Evolutionary conservation across 345 rosid genomes (phyloP), one percentile per base, ranked within the genome.

Genomic region (Psidium friedrichsthalianum): DNA sequence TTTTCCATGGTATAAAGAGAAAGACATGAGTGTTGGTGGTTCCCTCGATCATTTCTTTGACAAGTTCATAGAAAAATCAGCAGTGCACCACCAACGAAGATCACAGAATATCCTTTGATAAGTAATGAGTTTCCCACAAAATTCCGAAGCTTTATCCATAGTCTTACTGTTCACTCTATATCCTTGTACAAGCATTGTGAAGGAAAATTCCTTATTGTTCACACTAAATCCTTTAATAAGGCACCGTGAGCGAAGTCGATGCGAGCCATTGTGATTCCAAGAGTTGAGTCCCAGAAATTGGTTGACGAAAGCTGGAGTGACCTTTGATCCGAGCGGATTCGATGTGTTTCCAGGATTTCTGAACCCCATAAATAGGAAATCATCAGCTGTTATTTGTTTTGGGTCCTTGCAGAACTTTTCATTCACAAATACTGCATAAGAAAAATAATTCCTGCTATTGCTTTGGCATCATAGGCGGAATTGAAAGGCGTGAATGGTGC

Each of bases 181-280:
- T 36, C 3, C 36, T 36, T 36, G 2, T 36, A 36, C 3, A 36
- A 36, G 36, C 36, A 36, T 36, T 36, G 3, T 36, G 36, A 36
- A 36, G 36, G 36, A 36, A 36, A 36, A 36, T 36, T 36, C 36
- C 36, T 36, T 36, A 36, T 36, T 36, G 36, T 36, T 36, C 36
- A 36, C 36, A 36, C 3, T 36, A 36, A 36, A 36, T 36, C 36
- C 36, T 36, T 36, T 36, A 36, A 36, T 36, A 36, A 36, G 86
- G 12, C 84, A 1, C 52, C 8, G 7, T 61, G 84, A 20, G 83
- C 86, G 40, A 18, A 87, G 82, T 87, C 88, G 7, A 87, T 15
- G 5, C 86, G 84, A 80, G 69, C 86, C 40, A 84, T 27, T n/a
- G n/a, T n/a, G n/a, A 87, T 80, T 25, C 88, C 88, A 21, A 84